These are phyloP conservation scores for Geranomyces variabilis DNA, from an alignment of 192 early-diverging fungal species.

Conservation along the genomic window DNA sequence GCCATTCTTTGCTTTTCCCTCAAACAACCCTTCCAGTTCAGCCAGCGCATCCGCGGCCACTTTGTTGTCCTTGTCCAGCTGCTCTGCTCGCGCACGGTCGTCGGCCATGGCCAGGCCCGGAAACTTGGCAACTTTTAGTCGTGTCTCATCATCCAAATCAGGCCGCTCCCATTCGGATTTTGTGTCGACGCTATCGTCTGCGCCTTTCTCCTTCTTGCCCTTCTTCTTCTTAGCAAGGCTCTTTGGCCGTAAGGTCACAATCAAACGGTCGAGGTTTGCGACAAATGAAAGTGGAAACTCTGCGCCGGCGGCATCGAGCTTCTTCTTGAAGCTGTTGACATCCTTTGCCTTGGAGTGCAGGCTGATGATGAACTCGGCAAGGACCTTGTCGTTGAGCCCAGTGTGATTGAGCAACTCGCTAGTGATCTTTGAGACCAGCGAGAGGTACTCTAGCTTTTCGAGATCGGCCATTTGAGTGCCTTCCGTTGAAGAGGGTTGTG, in stretches of 20 bases:
- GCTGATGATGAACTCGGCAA: conserved; percentile 91
- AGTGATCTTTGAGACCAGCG: conserved; percentile 86
- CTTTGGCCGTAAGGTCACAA: conserved; percentile 74
- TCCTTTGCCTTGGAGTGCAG: conserved; percentile 75
- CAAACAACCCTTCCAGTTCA: conserved; percentile 58
- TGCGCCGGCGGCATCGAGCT: conserved; percentile 70
- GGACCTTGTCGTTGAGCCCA: conserved; percentile 84
- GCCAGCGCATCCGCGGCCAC: conserved; percentile 59
- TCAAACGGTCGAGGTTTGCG: conserved; percentile 83
- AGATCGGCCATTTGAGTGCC: conserved; percentile 49
- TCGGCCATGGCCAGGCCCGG: conserved; percentile 73
- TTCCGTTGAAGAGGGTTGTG: too few species aligned
- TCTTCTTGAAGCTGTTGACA: conserved; percentile 64
- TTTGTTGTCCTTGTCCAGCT: conserved; percentile 50
- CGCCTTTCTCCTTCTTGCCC: conserved; percentile 40
- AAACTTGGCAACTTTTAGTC: conserved; percentile 51
- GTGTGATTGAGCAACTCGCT: conserved; percentile 92
- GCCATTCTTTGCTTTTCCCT: conserved; percentile 25
- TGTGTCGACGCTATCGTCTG: not conserved
- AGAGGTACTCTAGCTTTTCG: conserved; percentile 83
- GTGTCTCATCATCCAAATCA: conserved; percentile 41
- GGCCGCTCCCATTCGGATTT: conserved; percentile 39
- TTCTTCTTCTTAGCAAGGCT: conserved; percentile 30
- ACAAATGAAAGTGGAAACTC: conserved; percentile 86
- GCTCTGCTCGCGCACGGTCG: conserved; percentile 39